Percentiles rank a stretch among this genome's conserved stretches.
These are phyloP conservation scores for Penicillium sp. DNA, from an alignment of 2,329 filamentous ascomycete genomes.

Conservation along the genomic window DNA sequence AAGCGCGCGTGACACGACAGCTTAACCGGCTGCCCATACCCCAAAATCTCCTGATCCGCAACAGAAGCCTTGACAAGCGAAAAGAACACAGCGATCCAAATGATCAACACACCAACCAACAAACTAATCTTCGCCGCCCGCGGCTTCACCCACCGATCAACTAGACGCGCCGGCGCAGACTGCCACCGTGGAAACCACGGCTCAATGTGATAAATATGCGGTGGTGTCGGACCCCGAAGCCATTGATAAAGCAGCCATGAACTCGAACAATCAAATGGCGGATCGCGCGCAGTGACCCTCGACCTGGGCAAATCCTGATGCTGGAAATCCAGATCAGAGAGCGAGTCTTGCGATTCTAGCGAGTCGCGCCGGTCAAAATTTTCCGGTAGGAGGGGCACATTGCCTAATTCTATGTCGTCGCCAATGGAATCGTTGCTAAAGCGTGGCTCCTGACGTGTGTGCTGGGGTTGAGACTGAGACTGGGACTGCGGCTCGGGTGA, in stretches of 20 bases:
- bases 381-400: slow-evolving; percentile 22
- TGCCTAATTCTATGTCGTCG: slow-evolving; percentile 24
- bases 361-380: slow-evolving; percentile 4
- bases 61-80: slow-evolving; percentile 36
- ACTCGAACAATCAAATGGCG: slow-evolving; percentile 30
- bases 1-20: slow-evolving; percentile 39
- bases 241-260: slow-evolving; percentile 28
- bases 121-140: slow-evolving; percentile 28
- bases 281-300: slow-evolving; percentile 1
- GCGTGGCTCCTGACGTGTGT: slow-evolving; percentile 1
- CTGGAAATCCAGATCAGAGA: slow-evolving; percentile 3
- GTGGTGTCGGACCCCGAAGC: slow-evolving; percentile 36
- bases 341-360: background rate
- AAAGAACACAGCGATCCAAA: slow-evolving; percentile 42
- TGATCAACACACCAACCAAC: slow-evolving; percentile 29
- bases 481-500: too few species aligned
- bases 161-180: slow-evolving; percentile 36
- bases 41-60: slow-evolving; percentile 33
- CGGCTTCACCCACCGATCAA: slow-evolving; percentile 35
- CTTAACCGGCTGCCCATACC: slow-evolving; percentile 40
- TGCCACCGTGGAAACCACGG: slow-evolving; percentile 40
- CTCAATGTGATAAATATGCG: slow-evolving; percentile 38
- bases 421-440: slow-evolving; percentile 16
- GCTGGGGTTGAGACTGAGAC: background rate
- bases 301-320: background rate